These are phyloP conservation scores for Euptelea pleiosperma DNA, from an alignment of 164 flowering plant species.

Conservation along the genomic window DNA sequence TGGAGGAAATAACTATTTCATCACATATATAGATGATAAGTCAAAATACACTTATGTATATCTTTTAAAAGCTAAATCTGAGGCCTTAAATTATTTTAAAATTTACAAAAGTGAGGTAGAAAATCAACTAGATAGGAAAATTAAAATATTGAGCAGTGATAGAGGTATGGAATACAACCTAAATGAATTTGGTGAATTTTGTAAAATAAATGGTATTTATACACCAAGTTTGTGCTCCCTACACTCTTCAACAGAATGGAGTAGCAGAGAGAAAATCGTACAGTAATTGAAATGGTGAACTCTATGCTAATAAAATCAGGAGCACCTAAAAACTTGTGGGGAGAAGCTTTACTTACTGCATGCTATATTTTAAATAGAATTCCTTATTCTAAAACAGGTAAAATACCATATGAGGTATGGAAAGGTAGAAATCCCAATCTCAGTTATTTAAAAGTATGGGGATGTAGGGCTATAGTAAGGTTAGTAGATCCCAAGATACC, in stretches of 20 bases:
- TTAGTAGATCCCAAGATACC: too few relatives aligned
- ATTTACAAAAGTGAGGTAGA: not conserved
- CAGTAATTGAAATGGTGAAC: not conserved
- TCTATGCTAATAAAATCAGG: not conserved
- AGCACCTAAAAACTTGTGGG: not conserved
- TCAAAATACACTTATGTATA: not conserved
- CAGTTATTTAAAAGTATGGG: too few relatives aligned
- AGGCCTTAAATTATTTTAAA: too few relatives aligned
- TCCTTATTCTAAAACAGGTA: too few relatives aligned
- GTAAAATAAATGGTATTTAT: not conserved
- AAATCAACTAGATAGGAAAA: not conserved
- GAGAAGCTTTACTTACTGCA: not conserved
- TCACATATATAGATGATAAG: not conserved
- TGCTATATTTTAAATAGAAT: not conserved
- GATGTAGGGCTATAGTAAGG: too few relatives aligned
- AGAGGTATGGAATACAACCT: not conserved
- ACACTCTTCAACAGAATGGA: not conserved
- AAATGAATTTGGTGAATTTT: not conserved
- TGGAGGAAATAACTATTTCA: not conserved
- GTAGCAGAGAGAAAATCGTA: not conserved
- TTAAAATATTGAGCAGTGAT: not conserved
- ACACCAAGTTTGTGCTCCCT: not conserved
- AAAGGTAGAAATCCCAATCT: too few relatives aligned
- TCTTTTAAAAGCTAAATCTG: too few relatives aligned
- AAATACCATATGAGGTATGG: too few relatives aligned